Evolutionary conservation across 2,329 filamentous ascomycete genomes (phyloP), one percentile per base, ranked within the genome.

Genomic region (Lachnellula occidentalis): DNA sequence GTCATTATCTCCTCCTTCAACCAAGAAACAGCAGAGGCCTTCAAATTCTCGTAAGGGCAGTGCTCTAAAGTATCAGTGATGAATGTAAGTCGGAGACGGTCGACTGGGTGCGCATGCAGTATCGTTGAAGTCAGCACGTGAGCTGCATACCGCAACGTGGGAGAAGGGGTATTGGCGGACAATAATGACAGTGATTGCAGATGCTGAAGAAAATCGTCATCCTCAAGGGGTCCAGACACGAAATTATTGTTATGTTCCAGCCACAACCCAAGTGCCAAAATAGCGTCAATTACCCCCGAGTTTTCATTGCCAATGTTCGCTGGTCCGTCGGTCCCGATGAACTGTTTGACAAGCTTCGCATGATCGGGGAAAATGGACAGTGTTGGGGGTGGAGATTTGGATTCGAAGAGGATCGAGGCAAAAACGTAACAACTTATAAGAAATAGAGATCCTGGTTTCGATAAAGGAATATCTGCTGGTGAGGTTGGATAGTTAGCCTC

Each of bases 41-140:
- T 84, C 37, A 87, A 73, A 0, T 78, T 75, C 2, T 81, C 75
- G 61, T 83, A 86, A 61, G 81, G 77, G 72, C 83, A 86, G 66
- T 85, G 83, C 68, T 86, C 82, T 12, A 87, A 70, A 12, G 86
- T 74, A 63, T 87, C 83, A 50, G 83, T 79, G 8, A 87, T 74
- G 58, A 87, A 86, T 27, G 76, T 74, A 15, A 87, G 71, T 5
- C 82, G 76, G 63, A 80, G 76, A 3, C 78, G 75, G 56, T 83
- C 80, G 24, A 81, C 76, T 0, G 83, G 81, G 58, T 85, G 77
- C 2, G 79, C 73, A 62, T 86, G 83, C 19, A 73, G 59, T 24
- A 72, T 65, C 4, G 61, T 61, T 8, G 68, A 66, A 21, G 68
- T 68, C 6, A 73, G 60, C n/a, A 62, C 50, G 49, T 72, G 69